Evolutionary conservation across 495 filamentous ascomycete species (phyloP), one percentile per base, ranked within the genome.

Genomic region (Patellaria atrata): DNA sequence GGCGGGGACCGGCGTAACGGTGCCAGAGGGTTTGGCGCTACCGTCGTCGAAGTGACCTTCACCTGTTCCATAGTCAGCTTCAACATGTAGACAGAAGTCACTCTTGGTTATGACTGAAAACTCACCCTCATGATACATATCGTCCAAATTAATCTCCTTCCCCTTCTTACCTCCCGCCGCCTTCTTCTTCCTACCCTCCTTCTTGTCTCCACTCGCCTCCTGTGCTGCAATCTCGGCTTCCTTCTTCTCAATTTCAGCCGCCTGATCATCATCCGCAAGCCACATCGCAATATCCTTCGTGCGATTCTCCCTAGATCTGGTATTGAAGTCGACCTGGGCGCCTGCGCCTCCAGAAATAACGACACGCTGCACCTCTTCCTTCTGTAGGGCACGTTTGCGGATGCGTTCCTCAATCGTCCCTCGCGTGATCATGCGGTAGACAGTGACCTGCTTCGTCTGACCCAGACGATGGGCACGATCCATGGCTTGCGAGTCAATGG

Each of bases 401-500:
- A 97, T 97, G 22, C 89, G 86, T 61, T 97, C 89, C 58, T 97
- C 89, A 55, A 97, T 97, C 1, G 89, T 97, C 38, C 82, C 82
- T 23, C 85, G 78, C 4, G 89, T 97, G 61, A 97, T 96, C 50
- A 97, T 74, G 42, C 89, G 83, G 58, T 94, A 97, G 10, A 97
- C 91, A 0, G 85, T 91, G 29, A 97, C 89, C 55, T 97, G 89
- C 44, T 74, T 74, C 3, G 89, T 96, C 58, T 97, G 89, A 25
- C 89, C 89, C 14, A 97, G 77, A 66, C 89, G 84, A 67, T 97
- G 89, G 16, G 89, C 89, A 50, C 89, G 83, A 57, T 97, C 89
- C 91, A 96, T 96, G 54, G 89, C 89, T 53, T 97, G 89, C 16
- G 79, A 86, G 57, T 97, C 89, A 50, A 97, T 96, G 12, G 89